Evolutionary conservation across 176 grass and related monocot species (phyloP), one percentile per base, ranked within the genome.

Genomic region (Urochloa ruziziensis): DNA sequence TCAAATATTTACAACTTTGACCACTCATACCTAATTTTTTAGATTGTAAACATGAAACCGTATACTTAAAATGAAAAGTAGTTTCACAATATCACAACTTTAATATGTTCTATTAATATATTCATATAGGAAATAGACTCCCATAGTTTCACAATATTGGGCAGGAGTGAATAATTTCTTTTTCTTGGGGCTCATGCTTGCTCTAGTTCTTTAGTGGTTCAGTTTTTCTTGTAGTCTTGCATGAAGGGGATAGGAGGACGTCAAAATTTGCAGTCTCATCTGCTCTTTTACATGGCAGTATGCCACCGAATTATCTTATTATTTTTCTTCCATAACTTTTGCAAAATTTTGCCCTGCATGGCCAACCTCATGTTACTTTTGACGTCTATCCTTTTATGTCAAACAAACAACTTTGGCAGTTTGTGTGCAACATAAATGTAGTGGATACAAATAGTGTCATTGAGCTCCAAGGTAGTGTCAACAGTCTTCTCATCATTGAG

Each of bases 301-400:
- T 69, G 62, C 51, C 34, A 36, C 44, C 48, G 32, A 70, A 59
- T 42, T 16, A 44, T 77, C 24, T 19, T 27, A 47, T 46, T 59
- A 36, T 29, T 24, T 42, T 67, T 44, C 21, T 77, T 25, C 30
- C 80, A 74, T 51, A n/a, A n/a, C 21, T 49, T 84, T 67, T 67
- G 27, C 25, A 54, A 65, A 77, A 44, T 58, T 76, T 44, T 7
- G 33, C 13, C 33, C 35, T 46, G 47, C 60, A 19, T 57, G 56
- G 1, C 46, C 9, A 4, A 34, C n/a, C 62, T 58, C 5, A 32
- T 19, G 25, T 80, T 80, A 68, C 18, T 65, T 33, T 23, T 73
- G 39, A 74, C 74, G 32, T 37, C 9, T 54, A 80, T 74, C 14
- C 49, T 81, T 7, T 2, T 76, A 40, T 34, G 12, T 17, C 19